Evolutionary conservation across 139 green algal genomes (phyloP).

Genomic region (Chlamydomonas sp.): DNA sequence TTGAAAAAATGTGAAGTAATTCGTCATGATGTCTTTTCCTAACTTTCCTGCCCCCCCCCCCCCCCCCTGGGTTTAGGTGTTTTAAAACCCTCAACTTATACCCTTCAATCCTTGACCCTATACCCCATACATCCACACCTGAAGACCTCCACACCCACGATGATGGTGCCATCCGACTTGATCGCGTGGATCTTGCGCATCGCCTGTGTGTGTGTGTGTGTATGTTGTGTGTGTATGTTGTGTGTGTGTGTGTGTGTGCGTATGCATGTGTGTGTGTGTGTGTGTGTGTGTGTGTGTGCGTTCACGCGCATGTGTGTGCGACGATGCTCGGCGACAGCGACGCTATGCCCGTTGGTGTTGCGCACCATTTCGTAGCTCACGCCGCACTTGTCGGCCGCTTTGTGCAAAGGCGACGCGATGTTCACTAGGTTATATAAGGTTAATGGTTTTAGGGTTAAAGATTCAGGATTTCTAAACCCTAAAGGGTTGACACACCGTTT

Average conservation of each 20-base stretch:
- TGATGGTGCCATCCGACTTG: slow-evolving; percentile 56
- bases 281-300: no score
- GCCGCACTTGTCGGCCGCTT: slow-evolving; percentile 58
- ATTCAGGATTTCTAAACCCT: no score
- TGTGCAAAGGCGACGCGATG: slow-evolving; percentile 61
- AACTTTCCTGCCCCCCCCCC: no score
- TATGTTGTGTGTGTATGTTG: not conserved
- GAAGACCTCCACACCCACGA: slow-evolving; percentile 68
- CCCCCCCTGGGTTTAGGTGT: no score
- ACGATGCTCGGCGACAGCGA: not conserved
- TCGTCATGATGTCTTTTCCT: no score
- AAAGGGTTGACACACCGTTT: no score
- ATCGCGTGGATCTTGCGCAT: slow-evolving; percentile 90
- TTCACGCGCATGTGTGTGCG: not conserved
- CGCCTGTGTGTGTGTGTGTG: slow-evolving; percentile 30
- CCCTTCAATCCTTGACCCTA: no score
- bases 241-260: not conserved
- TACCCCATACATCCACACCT: not conserved
- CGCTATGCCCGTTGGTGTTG: no score
- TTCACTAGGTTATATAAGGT: slow-evolving; percentile 96
- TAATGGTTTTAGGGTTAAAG: no score
- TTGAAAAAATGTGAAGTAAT: no score
- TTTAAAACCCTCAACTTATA: no score
- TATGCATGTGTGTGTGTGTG: not conserved
- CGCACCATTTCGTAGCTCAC: slow-evolving; percentile 69